Evolutionary conservation across 495 filamentous ascomycete species (phyloP).

Genomic region (Penicillium psychrofluorescens): DNA sequence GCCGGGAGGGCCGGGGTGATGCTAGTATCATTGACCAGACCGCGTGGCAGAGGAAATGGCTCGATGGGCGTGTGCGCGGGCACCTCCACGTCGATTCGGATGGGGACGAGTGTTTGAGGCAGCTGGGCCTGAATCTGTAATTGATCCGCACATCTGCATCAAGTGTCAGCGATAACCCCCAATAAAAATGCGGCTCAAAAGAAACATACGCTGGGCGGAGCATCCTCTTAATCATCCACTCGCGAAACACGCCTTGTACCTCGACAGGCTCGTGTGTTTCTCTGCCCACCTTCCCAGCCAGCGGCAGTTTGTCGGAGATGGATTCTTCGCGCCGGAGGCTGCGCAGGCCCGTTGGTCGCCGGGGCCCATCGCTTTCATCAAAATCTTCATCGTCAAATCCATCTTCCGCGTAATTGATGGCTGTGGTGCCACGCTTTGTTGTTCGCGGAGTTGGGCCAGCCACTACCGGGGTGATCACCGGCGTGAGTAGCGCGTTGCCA

Average conservation of each 20-base stretch:
- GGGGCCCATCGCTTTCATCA: slow-evolving; percentile 73
- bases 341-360: slow-evolving; percentile 76
- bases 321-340: slow-evolving; percentile 76
- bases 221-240: slow-evolving; percentile 85
- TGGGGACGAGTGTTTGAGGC: slow-evolving; percentile 86
- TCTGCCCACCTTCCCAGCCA: slow-evolving; percentile 72
- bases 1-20: slow-evolving; percentile 60
- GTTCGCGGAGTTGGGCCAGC: slow-evolving; percentile 68
- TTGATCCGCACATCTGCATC: slow-evolving; percentile 47
- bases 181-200: background rate
- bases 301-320: slow-evolving; percentile 49
- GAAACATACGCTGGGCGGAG: slow-evolving; percentile 40
- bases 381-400: slow-evolving; percentile 92
- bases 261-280: slow-evolving; percentile 74
- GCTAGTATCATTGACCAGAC: slow-evolving; percentile 46
- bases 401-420: slow-evolving; percentile 96
- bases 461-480: slow-evolving; percentile 66
- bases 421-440: slow-evolving; percentile 92
- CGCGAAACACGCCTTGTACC: slow-evolving; percentile 82
- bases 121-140: slow-evolving; percentile 76
- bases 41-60: slow-evolving; percentile 59
- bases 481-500: slow-evolving; percentile 86
- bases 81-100: slow-evolving; percentile 92
- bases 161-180: background rate
- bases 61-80: slow-evolving; percentile 68